Base-by-base conservation (phyloP, 345 rosid genomes). In the Xanthoceras sorbifolium region DNA sequence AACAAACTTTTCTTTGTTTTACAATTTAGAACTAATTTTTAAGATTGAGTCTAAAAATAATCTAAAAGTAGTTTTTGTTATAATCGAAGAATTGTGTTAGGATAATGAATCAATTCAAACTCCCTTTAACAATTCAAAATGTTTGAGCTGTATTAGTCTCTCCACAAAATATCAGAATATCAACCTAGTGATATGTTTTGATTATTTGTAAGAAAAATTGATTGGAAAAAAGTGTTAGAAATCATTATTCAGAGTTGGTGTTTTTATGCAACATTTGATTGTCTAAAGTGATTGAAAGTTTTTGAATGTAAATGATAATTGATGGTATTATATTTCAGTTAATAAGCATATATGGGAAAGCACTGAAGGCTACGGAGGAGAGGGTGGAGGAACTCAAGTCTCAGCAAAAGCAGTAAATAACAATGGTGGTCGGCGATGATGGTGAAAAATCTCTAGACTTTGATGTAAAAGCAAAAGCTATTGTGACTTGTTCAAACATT, bases 341-440 rank as follows among this genome's bases (percentile, higher is more conserved):
- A 32, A 91, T 96, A 71, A 72, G 73, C 81, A 91, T 57, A 50
- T 91, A 92, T 3, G 97, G 93, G 79, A 84, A 86, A 63, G 98
- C 98, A 22, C 86, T 92, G 76, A 91, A 84, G 77, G 97, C 83
- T 0, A 96, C 99, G 0, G 97, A 96, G 77, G 90, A 93, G 87
- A 87, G 89, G 85, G 91, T 96, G 55, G 80, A 90, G 81, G 97
- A 96, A 71, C 93, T 96, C 78, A 92, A 96, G 76, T 75, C 93
- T 70, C 88, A 88, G 80, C 86, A 88, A 77, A 77, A 87, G 74
- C 52, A 28, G 48, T 69, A 64, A 70, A 42, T 72, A 62, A 36
- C 52, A 23, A 65, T 42, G 61, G 74, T 57, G 20, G 82, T 81
- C 74, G 65, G 85, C 84, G 86, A 46, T 74, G 65, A 86, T 85